phyloP scores from a whole-genome alignment of 2,329 filamentous ascomycete genomes.

The Tolypocladium tundrense region DNA sequence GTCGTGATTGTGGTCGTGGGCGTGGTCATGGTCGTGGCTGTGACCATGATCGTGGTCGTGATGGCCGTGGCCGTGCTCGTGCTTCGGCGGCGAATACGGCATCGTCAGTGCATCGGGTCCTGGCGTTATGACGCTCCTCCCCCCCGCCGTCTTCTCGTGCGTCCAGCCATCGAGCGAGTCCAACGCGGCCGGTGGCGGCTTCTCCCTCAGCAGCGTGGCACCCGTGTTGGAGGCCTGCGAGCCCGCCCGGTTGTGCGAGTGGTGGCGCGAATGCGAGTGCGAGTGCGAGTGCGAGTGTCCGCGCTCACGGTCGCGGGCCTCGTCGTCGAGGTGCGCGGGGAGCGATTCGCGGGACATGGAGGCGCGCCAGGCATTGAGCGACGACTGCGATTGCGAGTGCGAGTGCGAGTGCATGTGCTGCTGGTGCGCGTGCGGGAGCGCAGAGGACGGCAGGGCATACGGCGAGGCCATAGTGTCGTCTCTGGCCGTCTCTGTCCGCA shows the following conservation, averaged over 20 bases:
- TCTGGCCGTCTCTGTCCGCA: background rate
- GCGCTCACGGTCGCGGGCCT: conserved; percentile 15
- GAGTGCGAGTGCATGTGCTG: conserved; percentile 29
- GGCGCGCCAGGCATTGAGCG: conserved; percentile 28
- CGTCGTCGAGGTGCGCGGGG: conserved; percentile 19
- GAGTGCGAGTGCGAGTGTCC: conserved; percentile 13
- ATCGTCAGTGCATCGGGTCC: conserved; percentile 15
- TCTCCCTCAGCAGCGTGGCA: conserved; percentile 17
- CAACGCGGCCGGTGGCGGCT: conserved; percentile 19
- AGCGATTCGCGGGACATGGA: conserved; percentile 23
- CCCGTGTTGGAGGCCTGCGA: conserved; percentile 21
- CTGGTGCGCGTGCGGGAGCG: conserved; percentile 36
- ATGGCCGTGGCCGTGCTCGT: conserved; percentile 10
- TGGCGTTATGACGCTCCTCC: conserved; percentile 27
- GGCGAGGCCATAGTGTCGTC: conserved; percentile 35
- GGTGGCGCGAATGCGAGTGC: conserved; percentile 17
- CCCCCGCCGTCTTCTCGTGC: conserved; percentile 28
- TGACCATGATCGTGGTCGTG: conserved; percentile 20
- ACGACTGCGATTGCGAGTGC: conserved; percentile 24
- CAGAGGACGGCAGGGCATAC: conserved; percentile 42
- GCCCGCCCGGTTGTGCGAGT: conserved; percentile 17
- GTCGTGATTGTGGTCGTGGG: conserved; percentile 14
- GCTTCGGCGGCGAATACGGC: conserved; percentile 12
- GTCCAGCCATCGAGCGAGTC: conserved; percentile 29
- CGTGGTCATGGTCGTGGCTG: conserved; percentile 12